These are phyloP conservation scores for Dendrobium chrysotoxum DNA, from an alignment of 106 monocot genomes.

Conservation along the genomic window DNA sequence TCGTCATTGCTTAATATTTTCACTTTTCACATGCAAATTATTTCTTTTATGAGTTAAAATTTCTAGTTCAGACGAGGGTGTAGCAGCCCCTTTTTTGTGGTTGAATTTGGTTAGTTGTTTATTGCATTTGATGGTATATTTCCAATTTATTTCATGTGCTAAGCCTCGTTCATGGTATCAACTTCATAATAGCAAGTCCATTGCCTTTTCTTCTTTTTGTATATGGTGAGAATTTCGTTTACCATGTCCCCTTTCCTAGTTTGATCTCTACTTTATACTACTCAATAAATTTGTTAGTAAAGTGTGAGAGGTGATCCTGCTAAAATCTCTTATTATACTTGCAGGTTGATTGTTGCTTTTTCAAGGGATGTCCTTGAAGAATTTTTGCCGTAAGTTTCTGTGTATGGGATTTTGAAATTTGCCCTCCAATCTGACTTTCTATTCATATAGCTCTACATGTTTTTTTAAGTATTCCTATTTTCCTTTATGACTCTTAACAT, in stretches of 20 bases:
- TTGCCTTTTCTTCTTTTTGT: not conserved
- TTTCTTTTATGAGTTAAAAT: too few relatives aligned
- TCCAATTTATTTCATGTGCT: not conserved
- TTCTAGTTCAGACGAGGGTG: too few relatives aligned
- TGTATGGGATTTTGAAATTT: not conserved
- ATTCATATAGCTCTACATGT: not conserved
- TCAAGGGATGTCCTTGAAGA: slow-evolving; percentile 77
- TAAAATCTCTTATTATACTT: not conserved
- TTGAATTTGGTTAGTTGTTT: not conserved
- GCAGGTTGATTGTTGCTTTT: slow-evolving; percentile 73
- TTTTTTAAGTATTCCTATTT: not conserved
- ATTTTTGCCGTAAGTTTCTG: slow-evolving; percentile 71
- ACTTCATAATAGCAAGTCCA: too few relatives aligned
- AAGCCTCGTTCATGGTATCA: not conserved
- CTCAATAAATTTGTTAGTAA: not conserved
- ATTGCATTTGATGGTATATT: not conserved
- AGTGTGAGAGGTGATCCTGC: not conserved
- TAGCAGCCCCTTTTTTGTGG: not conserved
- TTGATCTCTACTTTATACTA: not conserved
- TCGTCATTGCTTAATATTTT: too few relatives aligned
- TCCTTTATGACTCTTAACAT: not conserved
- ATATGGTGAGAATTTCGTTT: not conserved
- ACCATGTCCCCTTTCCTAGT: not conserved
- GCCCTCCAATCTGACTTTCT: not conserved
- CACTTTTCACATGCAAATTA: too few relatives aligned